A percentile compares a stretch with the other conserved stretches of the same genome.
Evolutionary conservation across 139 green algal genomes (phyloP).

Genomic region (Chlamydomonas asymmetrica): DNA sequence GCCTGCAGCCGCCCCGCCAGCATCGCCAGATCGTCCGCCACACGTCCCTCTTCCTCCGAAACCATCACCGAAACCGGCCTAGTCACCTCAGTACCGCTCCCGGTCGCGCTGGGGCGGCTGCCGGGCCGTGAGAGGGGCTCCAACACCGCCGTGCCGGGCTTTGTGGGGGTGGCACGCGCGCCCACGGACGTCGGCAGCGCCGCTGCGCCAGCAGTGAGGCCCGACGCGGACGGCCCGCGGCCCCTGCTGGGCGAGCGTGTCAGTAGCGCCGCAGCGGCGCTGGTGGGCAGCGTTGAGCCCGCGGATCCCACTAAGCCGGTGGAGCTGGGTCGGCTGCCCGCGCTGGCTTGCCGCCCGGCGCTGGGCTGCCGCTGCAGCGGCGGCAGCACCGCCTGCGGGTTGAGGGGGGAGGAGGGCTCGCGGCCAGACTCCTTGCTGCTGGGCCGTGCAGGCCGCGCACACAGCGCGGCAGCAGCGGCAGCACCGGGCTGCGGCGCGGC

Average conservation of each 20-base stretch:
- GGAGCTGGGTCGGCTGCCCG: too few species aligned
- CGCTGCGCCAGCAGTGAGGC: neutral
- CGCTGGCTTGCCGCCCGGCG: too few species aligned
- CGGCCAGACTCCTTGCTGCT: too few species aligned
- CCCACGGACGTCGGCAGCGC: too few species aligned
- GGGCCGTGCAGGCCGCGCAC: neutral
- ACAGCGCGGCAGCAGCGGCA: neutral
- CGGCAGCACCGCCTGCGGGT: neutral
- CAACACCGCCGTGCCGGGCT: too few species aligned
- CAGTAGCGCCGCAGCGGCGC: neutral
- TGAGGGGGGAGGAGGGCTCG: neutral
- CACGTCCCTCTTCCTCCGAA: neutral
- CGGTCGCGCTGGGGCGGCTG: neutral
- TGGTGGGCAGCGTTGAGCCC: neutral
- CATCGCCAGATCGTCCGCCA: conserved; percentile 25
- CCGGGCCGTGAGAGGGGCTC: too few species aligned
- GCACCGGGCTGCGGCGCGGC: neutral
- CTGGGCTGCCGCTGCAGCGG: too few species aligned
- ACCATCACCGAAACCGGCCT: neutral
- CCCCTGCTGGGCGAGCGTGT: too few species aligned
- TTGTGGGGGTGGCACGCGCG: too few species aligned
- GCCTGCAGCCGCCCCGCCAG: conserved; percentile 15
- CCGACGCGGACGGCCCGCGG: neutral
- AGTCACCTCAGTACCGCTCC: neutral
- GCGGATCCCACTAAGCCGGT: too few species aligned